These are phyloP conservation scores for Penicillium riverlandense DNA, from an alignment of 495 filamentous ascomycete genomes.

Conservation along the genomic window DNA sequence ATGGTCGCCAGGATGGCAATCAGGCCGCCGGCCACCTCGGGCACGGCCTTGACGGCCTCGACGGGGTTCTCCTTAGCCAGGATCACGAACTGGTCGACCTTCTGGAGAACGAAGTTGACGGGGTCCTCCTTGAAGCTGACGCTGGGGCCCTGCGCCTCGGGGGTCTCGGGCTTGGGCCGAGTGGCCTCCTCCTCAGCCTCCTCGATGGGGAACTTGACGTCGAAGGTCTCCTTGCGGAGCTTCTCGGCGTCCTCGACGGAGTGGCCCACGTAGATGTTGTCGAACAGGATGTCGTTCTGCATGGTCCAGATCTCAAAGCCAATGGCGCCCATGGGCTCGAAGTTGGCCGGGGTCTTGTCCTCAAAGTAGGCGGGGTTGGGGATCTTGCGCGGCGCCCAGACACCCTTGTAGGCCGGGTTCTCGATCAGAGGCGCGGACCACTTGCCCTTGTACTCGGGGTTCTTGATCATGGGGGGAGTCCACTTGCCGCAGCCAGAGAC, in stretches of 20 bases:
- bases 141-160: conserved; percentile 54
- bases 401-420: conserved; percentile 98
- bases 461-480: conserved; percentile 87
- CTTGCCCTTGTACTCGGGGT: conserved; percentile 98
- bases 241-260: conserved; percentile 88
- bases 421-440: conserved; percentile 92
- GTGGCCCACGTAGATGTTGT: conserved; percentile 99
- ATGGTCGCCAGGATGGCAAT: conserved; percentile 61
- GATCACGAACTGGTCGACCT: conserved; percentile 79
- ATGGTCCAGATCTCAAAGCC: conserved; percentile 99
- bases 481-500: conserved; percentile 92
- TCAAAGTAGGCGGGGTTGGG: conserved; percentile 95
- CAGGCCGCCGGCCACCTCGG: conserved; percentile 80
- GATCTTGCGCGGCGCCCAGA: conserved; percentile 92
- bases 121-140: conserved; percentile 93
- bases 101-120: conserved; percentile 80
- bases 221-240: conserved; percentile 86
- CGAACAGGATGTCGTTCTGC: conserved; percentile 97
- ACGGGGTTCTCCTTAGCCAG: conserved; percentile 84
- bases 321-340: conserved; percentile 98
- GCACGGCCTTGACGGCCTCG: conserved; percentile 82
- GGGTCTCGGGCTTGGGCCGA: conserved; percentile 67
- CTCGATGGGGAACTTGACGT: conserved; percentile 84
- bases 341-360: conserved; percentile 93
- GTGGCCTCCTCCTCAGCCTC: conserved; percentile 72